Evolutionary conservation across 805 yeast species (phyloP).

Genomic region (Candida krabiensis): DNA sequence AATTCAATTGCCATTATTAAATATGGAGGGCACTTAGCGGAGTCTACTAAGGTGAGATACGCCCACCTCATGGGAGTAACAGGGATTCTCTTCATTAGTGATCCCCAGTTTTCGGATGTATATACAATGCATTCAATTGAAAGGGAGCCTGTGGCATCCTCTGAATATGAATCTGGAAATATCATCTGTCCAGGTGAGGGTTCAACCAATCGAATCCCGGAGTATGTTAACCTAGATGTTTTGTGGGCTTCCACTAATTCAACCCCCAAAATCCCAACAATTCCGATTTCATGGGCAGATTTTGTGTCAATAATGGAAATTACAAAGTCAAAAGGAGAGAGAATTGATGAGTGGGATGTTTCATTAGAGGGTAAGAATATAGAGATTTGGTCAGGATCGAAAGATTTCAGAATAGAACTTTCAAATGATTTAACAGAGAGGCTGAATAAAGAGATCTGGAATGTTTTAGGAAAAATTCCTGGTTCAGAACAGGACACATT

Average conservation of each 20-base stretch:
- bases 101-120: constrained; percentile 29
- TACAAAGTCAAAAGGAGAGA: constrained; percentile 39
- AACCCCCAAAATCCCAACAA: constrained; percentile 70
- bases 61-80: constrained; percentile 60
- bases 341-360: constrained; percentile 36
- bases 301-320: constrained; percentile 45
- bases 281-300: constrained; percentile 77
- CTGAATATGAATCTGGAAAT: constrained; percentile 72
- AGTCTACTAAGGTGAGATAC: constrained; percentile 48
- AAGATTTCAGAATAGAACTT: constrained; percentile 24
- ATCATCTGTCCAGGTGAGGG: constrained; percentile 79
- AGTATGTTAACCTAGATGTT: constrained; percentile 39
- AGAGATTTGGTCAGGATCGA: constrained; percentile 48
- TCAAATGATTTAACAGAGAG: constrained; percentile 43
- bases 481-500: constrained; percentile 79
- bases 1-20: constrained; percentile 60
- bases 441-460: constrained; percentile 69
- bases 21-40: constrained; percentile 53
- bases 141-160: constrained; percentile 53
- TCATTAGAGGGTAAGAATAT: constrained; percentile 22
- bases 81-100: constrained; percentile 69
- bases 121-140: constrained; percentile 48
- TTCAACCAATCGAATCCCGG: constrained; percentile 27
- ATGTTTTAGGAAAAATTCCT: constrained; percentile 70
- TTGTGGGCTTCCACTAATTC: constrained; percentile 46